A percentile compares a stretch with the other conserved stretches of the same genome.
These are phyloP conservation scores for Magnusiomyces magnusii DNA, from an alignment of 1,139 yeast genomes.

Conservation along the genomic window DNA sequence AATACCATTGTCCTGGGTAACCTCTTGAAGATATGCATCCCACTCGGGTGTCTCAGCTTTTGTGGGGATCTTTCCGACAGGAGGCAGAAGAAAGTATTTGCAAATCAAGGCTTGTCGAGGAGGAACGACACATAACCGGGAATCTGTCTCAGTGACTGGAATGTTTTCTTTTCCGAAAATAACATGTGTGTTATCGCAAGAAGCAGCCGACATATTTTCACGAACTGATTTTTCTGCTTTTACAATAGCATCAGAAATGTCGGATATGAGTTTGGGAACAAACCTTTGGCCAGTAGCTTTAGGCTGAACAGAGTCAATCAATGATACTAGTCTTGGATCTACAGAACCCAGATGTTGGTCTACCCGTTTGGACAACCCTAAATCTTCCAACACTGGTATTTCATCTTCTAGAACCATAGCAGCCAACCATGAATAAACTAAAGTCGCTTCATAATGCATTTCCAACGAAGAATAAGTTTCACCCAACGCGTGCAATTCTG, in stretches of 20 bases:
- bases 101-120: conserved; percentile 10
- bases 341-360: background rate
- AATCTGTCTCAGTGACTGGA: background rate
- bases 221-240: background rate
- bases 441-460: conserved; percentile 18
- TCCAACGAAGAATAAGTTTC: conserved; percentile 18
- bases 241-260: conserved; percentile 8
- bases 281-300: background rate
- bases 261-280: conserved; percentile 8
- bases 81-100: conserved; percentile 7
- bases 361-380: conserved; percentile 2
- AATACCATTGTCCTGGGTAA: background rate
- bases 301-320: background rate
- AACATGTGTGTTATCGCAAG: conserved; percentile 2
- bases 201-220: background rate
- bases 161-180: background rate
- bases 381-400: background rate
- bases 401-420: conserved; percentile 10
- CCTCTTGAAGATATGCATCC: conserved; percentile 9
- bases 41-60: conserved; percentile 11
- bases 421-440: conserved; percentile 17
- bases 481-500: conserved; percentile 28
- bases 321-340: background rate
- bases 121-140: conserved; percentile 6
- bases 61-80: conserved; percentile 12